Evolutionary conservation across 495 filamentous ascomycete species (phyloP).

Genomic region (Neurospora pannonica): DNA sequence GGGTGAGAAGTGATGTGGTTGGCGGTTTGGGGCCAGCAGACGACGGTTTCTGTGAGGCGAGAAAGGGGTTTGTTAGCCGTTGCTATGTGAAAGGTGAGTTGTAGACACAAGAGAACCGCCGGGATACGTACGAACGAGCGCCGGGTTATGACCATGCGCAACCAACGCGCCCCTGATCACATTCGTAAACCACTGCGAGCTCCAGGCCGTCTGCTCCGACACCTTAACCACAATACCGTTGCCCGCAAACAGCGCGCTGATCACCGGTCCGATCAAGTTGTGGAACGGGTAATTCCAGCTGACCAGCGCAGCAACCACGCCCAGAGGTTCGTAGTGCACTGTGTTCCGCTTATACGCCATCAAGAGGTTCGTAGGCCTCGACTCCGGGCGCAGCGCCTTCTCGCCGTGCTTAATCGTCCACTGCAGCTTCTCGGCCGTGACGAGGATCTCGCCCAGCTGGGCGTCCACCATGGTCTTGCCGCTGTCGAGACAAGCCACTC

Average conservation of each 20-base stretch:
- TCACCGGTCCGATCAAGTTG: slow-evolving; percentile 85
- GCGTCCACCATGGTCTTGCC: slow-evolving; percentile 95
- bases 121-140: slow-evolving; percentile 49
- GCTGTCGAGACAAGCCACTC: slow-evolving; percentile 84
- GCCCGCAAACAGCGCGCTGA: slow-evolving; percentile 85
- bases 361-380: slow-evolving; percentile 71
- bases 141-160: slow-evolving; percentile 74
- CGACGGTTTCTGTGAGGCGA: slow-evolving; percentile 60
- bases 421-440: slow-evolving; percentile 84
- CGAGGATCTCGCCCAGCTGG: slow-evolving; percentile 84
- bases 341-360: slow-evolving; percentile 95
- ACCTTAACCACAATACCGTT: slow-evolving; percentile 88
- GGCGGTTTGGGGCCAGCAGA: slow-evolving; percentile 80
- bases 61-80: too few relatives aligned
- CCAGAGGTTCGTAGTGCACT: slow-evolving; percentile 84
- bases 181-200: slow-evolving; percentile 64
- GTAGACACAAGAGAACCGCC: not conserved
- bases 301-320: slow-evolving; percentile 83
- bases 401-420: slow-evolving; percentile 94
- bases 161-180: slow-evolving; percentile 69
- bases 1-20: slow-evolving; percentile 79
- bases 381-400: slow-evolving; percentile 60
- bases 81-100: not conserved
- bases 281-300: slow-evolving; percentile 98
- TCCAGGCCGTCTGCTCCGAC: slow-evolving; percentile 92